Percentiles rank a stretch among this genome's conserved stretches.
Conservation (phyloP, 768 basidiomycete genomes). For the Panellus pusillus region DNA sequence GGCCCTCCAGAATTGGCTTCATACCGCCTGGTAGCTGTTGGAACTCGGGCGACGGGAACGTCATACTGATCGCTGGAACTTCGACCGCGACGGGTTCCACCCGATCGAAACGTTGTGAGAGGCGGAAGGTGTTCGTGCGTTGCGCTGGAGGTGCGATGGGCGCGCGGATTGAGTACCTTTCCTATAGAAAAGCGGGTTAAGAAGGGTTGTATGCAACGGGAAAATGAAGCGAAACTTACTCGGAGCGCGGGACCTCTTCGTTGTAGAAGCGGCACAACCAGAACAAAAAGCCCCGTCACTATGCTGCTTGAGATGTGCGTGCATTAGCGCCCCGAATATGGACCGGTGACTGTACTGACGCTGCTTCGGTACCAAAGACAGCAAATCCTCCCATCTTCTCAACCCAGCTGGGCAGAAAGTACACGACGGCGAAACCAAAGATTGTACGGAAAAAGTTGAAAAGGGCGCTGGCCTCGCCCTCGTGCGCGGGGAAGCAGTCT, state of each 20-base stretch:
- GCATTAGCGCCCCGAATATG: neutral
- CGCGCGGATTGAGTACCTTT: slow-evolving; percentile 2
- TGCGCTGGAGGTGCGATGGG: neutral
- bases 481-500: slow-evolving; percentile 36
- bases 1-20: neutral
- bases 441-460: slow-evolving; percentile 41
- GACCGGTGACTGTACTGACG: slow-evolving; percentile 19
- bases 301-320: slow-evolving; percentile 24
- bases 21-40: neutral
- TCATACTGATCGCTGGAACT: slow-evolving; percentile 2
- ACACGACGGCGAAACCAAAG: slow-evolving; percentile 45
- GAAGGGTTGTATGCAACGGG: neutral
- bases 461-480: slow-evolving; percentile 45
- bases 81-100: neutral
- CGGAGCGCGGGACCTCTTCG: slow-evolving; percentile 32
- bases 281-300: slow-evolving; percentile 32
- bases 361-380: slow-evolving; percentile 46
- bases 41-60: neutral
- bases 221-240: slow-evolving; percentile 25
- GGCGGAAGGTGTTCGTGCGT: slow-evolving; percentile 10
- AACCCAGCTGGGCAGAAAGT: slow-evolving; percentile 48
- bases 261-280: slow-evolving; percentile 38
- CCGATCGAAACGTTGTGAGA: slow-evolving; percentile 10
- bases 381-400: slow-evolving; percentile 39
- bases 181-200: neutral